Base-by-base conservation (phyloP, 2,329 filamentous ascomycete species). In the Hypoxylon sp. region DNA sequence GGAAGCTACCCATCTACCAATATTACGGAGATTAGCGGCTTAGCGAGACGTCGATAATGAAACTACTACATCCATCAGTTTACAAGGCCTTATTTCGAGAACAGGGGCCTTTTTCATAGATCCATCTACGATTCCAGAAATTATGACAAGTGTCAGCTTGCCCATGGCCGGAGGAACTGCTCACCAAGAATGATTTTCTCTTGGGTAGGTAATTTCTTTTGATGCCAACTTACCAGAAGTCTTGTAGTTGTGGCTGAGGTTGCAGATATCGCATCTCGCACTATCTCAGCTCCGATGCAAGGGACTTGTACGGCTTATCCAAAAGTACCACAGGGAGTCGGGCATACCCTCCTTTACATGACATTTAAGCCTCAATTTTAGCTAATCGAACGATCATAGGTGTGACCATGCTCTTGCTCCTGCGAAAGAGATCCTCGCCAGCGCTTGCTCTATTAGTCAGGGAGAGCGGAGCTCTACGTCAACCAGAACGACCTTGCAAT, bases 341-440 rank as follows among this genome's bases (percentile, higher is more conserved):
- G 51, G 25, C 27, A 50, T 42, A 48, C 50, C 54, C 25, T 25
- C 57, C 46, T 46, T 25, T 53, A 42, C 30, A n/a, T 25, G 40
- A 11, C 22, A 22, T 31, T 64, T 61, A 57, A 68, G 61, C 61
- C 61, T 61, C 66, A 58, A 61, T 27, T 25, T 58, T 61, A 17
- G 25, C 58, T 51, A 40, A 33, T 44, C 37, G 31, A 22, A 20
- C 33, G 17, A 48, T 33, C 22, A 17, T 44, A 25, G 20, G 50
- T 31, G 48, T n/a, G 30, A 46, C 33, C 27, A 49, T 3, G 17
- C 10, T 44, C 4, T 44, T 35, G 6, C 13, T 31, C 31, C 6
- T 14, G n/a, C 14, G 37, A 33, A 27, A 6, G n/a, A 17, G 54
- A 46, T 57, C 4, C 58, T 48, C 44, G 42, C 27, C 44, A 44